Conservation (phyloP, 1,139 yeast species). For the Kluyveromyces sp. region DNA sequence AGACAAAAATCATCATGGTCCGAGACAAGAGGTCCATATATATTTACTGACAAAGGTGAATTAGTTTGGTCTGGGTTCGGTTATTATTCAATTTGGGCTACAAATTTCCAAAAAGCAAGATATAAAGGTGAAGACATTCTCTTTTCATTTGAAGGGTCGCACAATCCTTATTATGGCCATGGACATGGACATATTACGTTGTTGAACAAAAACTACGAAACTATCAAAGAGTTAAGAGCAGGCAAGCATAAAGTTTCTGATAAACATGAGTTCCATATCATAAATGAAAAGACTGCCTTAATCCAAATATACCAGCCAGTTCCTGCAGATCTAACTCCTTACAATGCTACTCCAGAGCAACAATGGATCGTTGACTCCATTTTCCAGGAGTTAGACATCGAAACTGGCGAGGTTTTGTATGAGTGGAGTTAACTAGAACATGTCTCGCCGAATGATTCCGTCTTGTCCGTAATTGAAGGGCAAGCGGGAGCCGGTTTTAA, state of each 20-base stretch:
- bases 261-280: slow-evolving; percentile 34
- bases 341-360: slow-evolving; percentile 25
- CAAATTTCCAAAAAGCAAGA: slow-evolving; percentile 32
- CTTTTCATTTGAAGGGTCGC: slow-evolving; percentile 33
- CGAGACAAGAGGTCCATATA: slow-evolving; percentile 31
- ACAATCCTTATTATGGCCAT: slow-evolving; percentile 32
- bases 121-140: slow-evolving; percentile 27
- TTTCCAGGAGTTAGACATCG: slow-evolving; percentile 34
- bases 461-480: slow-evolving; percentile 17
- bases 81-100: slow-evolving; percentile 31
- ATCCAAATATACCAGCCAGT: slow-evolving; percentile 32
- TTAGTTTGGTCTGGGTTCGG: slow-evolving; percentile 34
- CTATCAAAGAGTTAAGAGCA: slow-evolving; percentile 30
- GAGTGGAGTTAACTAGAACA: slow-evolving; percentile 37
- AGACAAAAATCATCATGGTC: slow-evolving; percentile 23
- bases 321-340: slow-evolving; percentile 27
- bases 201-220: slow-evolving; percentile 28
- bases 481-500: slow-evolving; percentile 32
- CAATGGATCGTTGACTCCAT: slow-evolving; percentile 34
- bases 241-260: slow-evolving; percentile 32
- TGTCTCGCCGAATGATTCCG: slow-evolving; percentile 32
- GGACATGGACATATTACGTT: slow-evolving; percentile 36
- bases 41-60: slow-evolving; percentile 31
- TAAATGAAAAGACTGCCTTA: slow-evolving; percentile 29
- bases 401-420: slow-evolving; percentile 33